Conservation (phyloP, 2,329 filamentous ascomycete species). For the Paecilomyces dactylethromorphus region DNA sequence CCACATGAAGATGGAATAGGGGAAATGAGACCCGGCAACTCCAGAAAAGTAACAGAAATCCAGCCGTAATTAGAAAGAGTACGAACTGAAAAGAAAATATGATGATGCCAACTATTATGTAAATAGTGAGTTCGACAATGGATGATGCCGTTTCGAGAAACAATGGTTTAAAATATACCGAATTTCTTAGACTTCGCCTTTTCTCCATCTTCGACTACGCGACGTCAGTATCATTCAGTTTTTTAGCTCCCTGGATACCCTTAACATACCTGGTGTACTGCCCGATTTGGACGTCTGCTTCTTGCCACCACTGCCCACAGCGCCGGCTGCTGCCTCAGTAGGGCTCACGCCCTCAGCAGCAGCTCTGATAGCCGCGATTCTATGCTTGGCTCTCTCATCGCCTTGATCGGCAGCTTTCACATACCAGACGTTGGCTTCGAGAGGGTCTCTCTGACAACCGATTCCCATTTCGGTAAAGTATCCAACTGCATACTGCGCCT, state of each 20-base stretch:
- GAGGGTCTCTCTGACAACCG: constrained; percentile 84
- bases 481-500: constrained; percentile 88
- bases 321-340: constrained; percentile 16
- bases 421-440: constrained; percentile 98
- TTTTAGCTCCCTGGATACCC: not conserved
- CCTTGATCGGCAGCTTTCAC: constrained; percentile 90
- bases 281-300: constrained; percentile 4
- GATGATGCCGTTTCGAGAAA: not conserved
- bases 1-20: not conserved
- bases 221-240: not conserved
- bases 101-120: not conserved
- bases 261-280: not conserved
- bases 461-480: constrained; percentile 99
- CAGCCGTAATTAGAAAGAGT: not conserved
- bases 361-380: constrained; percentile 77
- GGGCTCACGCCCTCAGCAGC: constrained; percentile 58
- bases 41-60: not conserved
- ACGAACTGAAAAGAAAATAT: not conserved
- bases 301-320: constrained; percentile 6
- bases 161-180: not conserved
- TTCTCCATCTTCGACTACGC: not conserved
- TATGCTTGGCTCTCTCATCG: constrained; percentile 80
- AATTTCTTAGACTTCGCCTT: not conserved
- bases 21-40: not conserved
- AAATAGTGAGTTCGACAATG: not conserved